These are phyloP conservation scores for Durusdinium trenchii DNA, from an alignment of 73 alveolate genomes.

Conservation along the genomic window DNA sequence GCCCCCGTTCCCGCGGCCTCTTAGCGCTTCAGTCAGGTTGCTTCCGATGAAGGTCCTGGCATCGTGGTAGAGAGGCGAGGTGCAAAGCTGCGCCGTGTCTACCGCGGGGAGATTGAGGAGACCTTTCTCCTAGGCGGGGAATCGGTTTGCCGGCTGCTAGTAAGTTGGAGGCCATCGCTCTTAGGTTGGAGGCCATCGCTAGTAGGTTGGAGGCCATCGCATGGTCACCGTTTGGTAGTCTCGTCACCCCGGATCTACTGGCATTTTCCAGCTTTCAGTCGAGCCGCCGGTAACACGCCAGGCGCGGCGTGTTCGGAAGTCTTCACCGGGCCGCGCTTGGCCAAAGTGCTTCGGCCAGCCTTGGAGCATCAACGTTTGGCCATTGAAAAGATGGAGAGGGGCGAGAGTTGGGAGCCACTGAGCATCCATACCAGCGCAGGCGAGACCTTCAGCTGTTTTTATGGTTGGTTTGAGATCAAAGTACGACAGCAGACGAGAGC, in stretches of 20 bases:
- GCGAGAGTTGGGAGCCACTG: slow-evolving; percentile 35
- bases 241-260: not conserved
- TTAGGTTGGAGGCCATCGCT: not conserved
- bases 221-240: not conserved
- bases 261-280: not conserved
- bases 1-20: too few relatives aligned
- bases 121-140: slow-evolving; percentile 32
- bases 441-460: not conserved
- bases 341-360: slow-evolving; percentile 81
- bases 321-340: slow-evolving; percentile 87
- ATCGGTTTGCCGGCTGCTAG: not conserved
- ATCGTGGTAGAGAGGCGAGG: slow-evolving; percentile 8
- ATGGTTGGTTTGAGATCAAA: too few relatives aligned
- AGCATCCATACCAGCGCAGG: slow-evolving; percentile 83
- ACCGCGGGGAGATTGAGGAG: slow-evolving; percentile 31
- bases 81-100: slow-evolving; percentile 49
- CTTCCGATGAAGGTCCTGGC: slow-evolving; percentile 40
- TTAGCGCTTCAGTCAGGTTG: too few relatives aligned
- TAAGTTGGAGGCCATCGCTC: not conserved
- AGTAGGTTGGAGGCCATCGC: not conserved
- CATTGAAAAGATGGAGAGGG: slow-evolving; percentile 47
- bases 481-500: not conserved
- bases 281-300: not conserved
- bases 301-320: slow-evolving; percentile 94
- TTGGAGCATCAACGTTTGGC: slow-evolving; percentile 36